These are phyloP conservation scores for Camelina sativa DNA, from an alignment of 345 rosid species.

Conservation along the genomic window DNA sequence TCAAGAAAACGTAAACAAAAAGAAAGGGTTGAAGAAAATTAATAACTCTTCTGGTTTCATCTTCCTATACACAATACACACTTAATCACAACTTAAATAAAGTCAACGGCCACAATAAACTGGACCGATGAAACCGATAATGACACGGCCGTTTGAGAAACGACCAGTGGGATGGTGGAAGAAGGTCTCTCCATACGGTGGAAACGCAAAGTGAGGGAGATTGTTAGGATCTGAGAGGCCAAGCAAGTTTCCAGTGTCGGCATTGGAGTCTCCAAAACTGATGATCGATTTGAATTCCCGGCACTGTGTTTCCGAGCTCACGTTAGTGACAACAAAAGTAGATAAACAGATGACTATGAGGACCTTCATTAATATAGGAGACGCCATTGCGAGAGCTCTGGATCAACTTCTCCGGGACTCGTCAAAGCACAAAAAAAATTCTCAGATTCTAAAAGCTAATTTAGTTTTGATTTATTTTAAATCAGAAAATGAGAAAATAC, in stretches of 20 bases:
- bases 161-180: constrained; percentile 56
- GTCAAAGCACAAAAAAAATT: too few species aligned
- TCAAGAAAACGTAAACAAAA: too few species aligned
- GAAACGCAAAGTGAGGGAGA: constrained; percentile 38
- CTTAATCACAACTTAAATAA: not conserved
- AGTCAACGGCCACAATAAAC: not conserved
- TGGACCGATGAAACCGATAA: constrained; percentile 58
- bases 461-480: too few species aligned
- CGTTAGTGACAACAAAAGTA: not conserved
- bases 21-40: too few species aligned
- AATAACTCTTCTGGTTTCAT: too few species aligned
- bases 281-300: constrained; percentile 44
- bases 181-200: constrained; percentile 56
- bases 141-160: constrained; percentile 53
- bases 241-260: constrained; percentile 58
- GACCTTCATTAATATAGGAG: not conserved
- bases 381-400: not conserved
- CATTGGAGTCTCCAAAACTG: constrained; percentile 62
- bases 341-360: not conserved
- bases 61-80: too few species aligned
- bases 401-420: too few species aligned
- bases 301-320: constrained; percentile 8
- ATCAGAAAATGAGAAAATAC: too few species aligned
- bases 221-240: constrained; percentile 18
- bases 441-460: too few species aligned